A percentile compares a stretch with the other conserved stretches of the same genome.
These are phyloP conservation scores for Globisporangium lucens DNA, from an alignment of 352 stramenopile genomes.

Conservation along the genomic window DNA sequence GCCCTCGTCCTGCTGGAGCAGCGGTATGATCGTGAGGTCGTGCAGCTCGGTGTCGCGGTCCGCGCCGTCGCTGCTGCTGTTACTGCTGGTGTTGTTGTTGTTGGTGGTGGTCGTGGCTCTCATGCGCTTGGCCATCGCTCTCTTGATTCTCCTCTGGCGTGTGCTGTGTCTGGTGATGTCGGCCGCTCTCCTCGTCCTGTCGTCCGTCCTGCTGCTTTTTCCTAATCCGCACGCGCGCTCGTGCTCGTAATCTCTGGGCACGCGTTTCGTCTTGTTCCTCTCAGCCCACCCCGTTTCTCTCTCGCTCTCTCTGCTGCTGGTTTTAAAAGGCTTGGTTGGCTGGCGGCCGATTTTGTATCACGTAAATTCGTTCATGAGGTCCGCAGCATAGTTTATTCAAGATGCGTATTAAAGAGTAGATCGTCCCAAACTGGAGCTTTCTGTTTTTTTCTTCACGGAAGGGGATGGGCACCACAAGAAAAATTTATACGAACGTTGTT, in stretches of 20 bases:
- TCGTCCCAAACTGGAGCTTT: conserved; percentile 9
- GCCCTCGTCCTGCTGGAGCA: conserved; percentile 6
- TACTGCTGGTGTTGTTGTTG: conserved; percentile 9
- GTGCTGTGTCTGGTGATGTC: neutral
- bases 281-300: conserved; percentile 21
- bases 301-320: conserved; percentile 4
- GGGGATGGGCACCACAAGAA: conserved; percentile 3
- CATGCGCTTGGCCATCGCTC: conserved; percentile 64
- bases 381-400: conserved; percentile 16
- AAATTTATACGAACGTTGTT: neutral
- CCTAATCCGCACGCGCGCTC: neutral
- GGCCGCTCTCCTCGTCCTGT: conserved; percentile 3
- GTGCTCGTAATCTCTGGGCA: conserved; percentile 6
- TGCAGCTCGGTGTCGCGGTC: conserved; percentile 14
- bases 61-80: neutral
- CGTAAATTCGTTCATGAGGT: conserved; percentile 14
- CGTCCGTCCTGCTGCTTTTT: neutral
- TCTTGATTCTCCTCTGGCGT: conserved; percentile 12
- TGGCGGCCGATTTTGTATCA: conserved; percentile 18
- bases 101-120: conserved; percentile 27
- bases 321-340: conserved; percentile 34
- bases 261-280: conserved; percentile 16
- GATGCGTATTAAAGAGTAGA: conserved; percentile 7
- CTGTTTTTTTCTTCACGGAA: conserved; percentile 2
- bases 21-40: conserved; percentile 13